These are phyloP conservation scores for Syncephalis fuscata DNA, from an alignment of 371 early-diverging fungal species.

Conservation along the genomic window DNA sequence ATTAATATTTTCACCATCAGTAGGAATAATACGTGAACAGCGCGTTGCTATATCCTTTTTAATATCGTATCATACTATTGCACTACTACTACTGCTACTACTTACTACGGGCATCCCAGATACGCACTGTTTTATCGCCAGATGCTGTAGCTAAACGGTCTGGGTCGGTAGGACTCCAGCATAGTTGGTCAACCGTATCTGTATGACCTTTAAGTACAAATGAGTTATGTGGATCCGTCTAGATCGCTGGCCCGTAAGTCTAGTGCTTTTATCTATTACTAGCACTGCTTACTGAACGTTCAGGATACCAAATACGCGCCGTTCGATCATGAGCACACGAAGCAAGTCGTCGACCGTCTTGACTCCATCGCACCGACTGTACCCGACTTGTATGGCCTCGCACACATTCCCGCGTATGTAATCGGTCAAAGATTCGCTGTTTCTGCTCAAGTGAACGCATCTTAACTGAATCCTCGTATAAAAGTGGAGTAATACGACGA, in stretches of 20 bases:
- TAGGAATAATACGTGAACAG: constrained; percentile 39
- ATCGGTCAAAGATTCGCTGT: too few species aligned
- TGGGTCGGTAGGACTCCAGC: constrained; percentile 65
- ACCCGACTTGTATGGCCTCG: constrained; percentile 39
- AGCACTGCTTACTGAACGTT: constrained; percentile 24
- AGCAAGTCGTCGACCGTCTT: constrained; percentile 40
- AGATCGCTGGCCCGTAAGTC: too few species aligned
- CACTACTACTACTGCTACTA: neutral
- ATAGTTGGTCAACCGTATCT: constrained; percentile 68
- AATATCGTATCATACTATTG: too few species aligned
- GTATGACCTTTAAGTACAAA: constrained; percentile 50
- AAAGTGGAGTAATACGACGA: too few species aligned
- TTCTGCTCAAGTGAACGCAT: too few species aligned
- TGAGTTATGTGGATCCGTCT: neutral
- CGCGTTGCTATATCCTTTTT: constrained; percentile 25
- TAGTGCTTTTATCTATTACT: neutral
- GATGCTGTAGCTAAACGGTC: constrained; percentile 69
- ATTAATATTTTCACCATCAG: constrained; percentile 74
- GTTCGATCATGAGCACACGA: constrained; percentile 52
- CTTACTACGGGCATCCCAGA: constrained; percentile 77
- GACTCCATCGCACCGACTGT: constrained; percentile 47
- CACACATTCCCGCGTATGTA: constrained; percentile 6
- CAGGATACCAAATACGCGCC: constrained; percentile 47
- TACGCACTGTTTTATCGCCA: constrained; percentile 63
- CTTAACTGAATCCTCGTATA: too few species aligned